phyloP scores from a whole-genome alignment of 2,329 filamentous ascomycete species.

The Dothiorella sarmentorum region DNA sequence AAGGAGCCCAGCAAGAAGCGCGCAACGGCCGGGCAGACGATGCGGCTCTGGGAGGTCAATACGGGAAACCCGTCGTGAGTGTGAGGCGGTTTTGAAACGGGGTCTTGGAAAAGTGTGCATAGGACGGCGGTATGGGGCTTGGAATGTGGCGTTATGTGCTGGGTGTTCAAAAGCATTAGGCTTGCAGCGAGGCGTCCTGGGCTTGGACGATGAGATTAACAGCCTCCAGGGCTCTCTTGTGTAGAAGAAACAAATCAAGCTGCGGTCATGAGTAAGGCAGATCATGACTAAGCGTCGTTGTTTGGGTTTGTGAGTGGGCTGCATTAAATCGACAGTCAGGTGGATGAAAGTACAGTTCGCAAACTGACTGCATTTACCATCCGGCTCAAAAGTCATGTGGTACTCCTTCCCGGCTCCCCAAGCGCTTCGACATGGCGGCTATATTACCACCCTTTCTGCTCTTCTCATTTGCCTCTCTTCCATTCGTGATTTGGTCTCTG shows the following conservation, averaged over 20 bases:
- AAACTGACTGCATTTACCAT: too few relatives aligned
- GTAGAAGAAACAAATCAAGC: conserved; percentile 1
- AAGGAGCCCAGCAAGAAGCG: conserved; percentile 15
- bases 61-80: neutral
- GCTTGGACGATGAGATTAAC: neutral
- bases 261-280: neutral
- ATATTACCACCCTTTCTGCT: too few relatives aligned
- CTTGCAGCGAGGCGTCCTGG: conserved; percentile 11
- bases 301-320: too few relatives aligned
- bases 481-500: too few relatives aligned
- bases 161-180: neutral
- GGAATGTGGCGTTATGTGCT: neutral
- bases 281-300: neutral
- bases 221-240: neutral
- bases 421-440: too few relatives aligned
- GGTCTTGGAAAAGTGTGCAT: neutral
- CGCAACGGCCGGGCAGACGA: conserved; percentile 8
- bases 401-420: too few relatives aligned
- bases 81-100: too few relatives aligned
- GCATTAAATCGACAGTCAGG: too few relatives aligned
- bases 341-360: too few relatives aligned
- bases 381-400: too few relatives aligned
- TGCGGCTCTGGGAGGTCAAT: conserved; percentile 14
- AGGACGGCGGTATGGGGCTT: neutral
- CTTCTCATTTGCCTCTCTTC: too few relatives aligned